phyloP scores from a whole-genome alignment of 2,329 filamentous ascomycete genomes.

The Pseudocercospora ulei region DNA sequence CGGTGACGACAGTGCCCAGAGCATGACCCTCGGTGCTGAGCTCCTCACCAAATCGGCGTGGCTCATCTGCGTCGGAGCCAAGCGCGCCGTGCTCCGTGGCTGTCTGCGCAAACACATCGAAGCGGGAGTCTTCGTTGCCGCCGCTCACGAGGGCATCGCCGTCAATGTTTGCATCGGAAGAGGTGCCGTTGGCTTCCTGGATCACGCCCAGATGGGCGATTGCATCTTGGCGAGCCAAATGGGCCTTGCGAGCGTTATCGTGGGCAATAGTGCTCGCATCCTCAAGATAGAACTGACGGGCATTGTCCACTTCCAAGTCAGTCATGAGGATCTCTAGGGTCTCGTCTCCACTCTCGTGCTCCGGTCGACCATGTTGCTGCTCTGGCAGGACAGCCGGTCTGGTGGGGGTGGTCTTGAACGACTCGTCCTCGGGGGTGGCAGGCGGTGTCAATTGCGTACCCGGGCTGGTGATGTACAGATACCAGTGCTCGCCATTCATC shows the following conservation, averaged over 20 bases:
- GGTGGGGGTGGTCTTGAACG: slow-evolving; percentile 48
- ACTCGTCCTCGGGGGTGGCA: slow-evolving; percentile 54
- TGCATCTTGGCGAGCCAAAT: slow-evolving; percentile 53
- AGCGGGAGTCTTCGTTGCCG: slow-evolving; percentile 43
- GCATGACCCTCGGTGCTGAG: slow-evolving; percentile 88
- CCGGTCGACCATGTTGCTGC: slow-evolving; percentile 37
- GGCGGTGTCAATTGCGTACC: slow-evolving; percentile 71
- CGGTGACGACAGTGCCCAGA: slow-evolving; percentile 82
- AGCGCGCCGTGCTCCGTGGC: slow-evolving; percentile 53
- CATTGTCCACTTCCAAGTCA: slow-evolving; percentile 56
- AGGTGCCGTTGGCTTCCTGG: slow-evolving; percentile 41
- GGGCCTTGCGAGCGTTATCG: slow-evolving; percentile 60
- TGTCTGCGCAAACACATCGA: slow-evolving; percentile 75
- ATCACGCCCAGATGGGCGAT: slow-evolving; percentile 53
- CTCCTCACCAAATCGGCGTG: slow-evolving; percentile 55
- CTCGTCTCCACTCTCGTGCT: slow-evolving; percentile 51
- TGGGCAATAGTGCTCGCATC: slow-evolving; percentile 85
- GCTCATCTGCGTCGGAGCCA: slow-evolving; percentile 43
- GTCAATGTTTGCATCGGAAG: slow-evolving; percentile 32
- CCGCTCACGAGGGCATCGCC: slow-evolving; percentile 32
- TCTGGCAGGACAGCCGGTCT: slow-evolving; percentile 52
- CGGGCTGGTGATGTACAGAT: slow-evolving; percentile 89
- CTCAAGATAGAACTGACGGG: slow-evolving; percentile 61
- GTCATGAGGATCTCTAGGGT: slow-evolving; percentile 63
- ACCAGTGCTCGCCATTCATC: slow-evolving; percentile 99